Evolutionary conservation across 2,329 filamentous ascomycete genomes (phyloP), one percentile per base, ranked within the genome.

Genomic region (Arthrobotrys pseudoclavata): DNA sequence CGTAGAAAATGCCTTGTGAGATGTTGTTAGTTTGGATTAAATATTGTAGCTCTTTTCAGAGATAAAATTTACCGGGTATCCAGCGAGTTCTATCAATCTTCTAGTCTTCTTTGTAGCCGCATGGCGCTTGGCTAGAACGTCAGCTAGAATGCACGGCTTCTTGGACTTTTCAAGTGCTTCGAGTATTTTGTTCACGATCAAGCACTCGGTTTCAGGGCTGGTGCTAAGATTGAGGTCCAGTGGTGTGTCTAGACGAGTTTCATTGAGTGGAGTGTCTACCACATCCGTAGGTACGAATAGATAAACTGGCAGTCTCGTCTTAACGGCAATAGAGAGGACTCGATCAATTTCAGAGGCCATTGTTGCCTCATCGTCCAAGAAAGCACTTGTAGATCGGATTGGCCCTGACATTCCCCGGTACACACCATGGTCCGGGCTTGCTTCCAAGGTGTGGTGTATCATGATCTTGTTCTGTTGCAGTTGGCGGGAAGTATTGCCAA

Each of bases 391-490:
- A 76, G 83, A 79, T 53, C 83, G 66, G 78, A 84, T 80, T 50
- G 83, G 79, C 80, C 80, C 72, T 79, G 82, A 62, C 82, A 83
- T 69, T 45, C 66, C n/a, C 52, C 69, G 34, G 45, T 79, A 76
- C 48, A 82, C 82, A 4, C 79, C 79, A 18, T 83, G 82, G 48
- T 79, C 80, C 22, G 80, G 82, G 12, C 83, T 82, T 31, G 75
- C 87, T n/a, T 86, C 85, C 79, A 89, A 84, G 0, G 87, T 88
- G 74, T 89, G 88, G 69, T 89, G 88, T 22, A 89, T 83, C 60
- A 85, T 77, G 10, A 83, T 81, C 2, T 86, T 83, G 1, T 82
- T 80, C 9, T 85, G 83, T 76, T 88, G 87, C 2, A 84, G 83
- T 7, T 80, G 77, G 1, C 85, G 83, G 1, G 83, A 82, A 7